Evolutionary conservation across 148 eudicot species (phyloP).

Genomic region (Cornus florida): DNA sequence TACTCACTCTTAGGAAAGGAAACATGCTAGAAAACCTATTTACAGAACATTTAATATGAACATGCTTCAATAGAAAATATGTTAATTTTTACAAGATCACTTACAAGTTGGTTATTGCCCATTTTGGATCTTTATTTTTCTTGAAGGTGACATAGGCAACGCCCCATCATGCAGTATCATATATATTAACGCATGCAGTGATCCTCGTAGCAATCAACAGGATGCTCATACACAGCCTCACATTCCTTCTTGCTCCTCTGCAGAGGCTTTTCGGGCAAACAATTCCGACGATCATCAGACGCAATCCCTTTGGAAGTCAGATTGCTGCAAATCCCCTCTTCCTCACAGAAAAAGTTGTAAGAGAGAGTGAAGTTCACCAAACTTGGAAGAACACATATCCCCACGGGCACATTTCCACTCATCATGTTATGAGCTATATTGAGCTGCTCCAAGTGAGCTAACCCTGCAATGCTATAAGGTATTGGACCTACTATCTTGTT

Average conservation of each 20-base stretch:
- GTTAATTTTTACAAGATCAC: background rate
- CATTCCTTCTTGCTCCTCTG: slow-evolving; percentile 76
- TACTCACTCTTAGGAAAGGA: background rate
- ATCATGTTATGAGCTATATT: slow-evolving; percentile 62
- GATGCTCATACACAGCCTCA: slow-evolving; percentile 47
- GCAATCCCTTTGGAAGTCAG: slow-evolving; percentile 44
- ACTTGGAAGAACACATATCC: slow-evolving; percentile 59
- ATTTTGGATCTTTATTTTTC: slow-evolving; percentile 13
- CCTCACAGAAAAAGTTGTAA: slow-evolving; percentile 70
- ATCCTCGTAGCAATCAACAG: slow-evolving; percentile 49
- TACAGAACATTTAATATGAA: background rate
- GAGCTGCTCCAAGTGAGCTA: slow-evolving; percentile 56
- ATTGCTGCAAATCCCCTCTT: slow-evolving; percentile 50
- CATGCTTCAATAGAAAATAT: background rate
- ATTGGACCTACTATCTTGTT: slow-evolving; percentile 54
- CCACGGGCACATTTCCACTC: slow-evolving; percentile 51
- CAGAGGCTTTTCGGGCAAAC: slow-evolving; percentile 54
- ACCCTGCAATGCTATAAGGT: slow-evolving; percentile 61
- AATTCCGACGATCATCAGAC: slow-evolving; percentile 58
- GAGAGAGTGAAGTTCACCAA: slow-evolving; percentile 55
- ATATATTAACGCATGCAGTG: slow-evolving; percentile 15
- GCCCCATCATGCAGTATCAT: background rate
- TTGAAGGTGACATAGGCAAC: no score
- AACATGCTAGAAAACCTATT: background rate
- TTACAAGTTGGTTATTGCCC: background rate